Conservation (phyloP, 768 basidiomycete species). For the Trametes cinnabarina region DNA sequence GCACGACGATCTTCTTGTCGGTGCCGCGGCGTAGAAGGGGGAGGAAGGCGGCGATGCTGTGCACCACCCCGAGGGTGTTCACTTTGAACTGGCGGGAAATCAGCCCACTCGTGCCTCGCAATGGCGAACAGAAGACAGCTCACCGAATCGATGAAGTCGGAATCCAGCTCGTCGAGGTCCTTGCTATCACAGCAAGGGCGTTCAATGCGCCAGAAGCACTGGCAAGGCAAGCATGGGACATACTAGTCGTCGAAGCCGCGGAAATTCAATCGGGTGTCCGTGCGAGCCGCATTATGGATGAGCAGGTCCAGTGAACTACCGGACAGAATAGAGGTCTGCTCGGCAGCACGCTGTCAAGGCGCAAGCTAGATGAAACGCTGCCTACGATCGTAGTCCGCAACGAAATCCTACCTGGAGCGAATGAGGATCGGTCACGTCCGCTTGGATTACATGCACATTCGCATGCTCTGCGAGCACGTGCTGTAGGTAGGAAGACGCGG, state of each 20-base stretch:
- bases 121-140: background rate
- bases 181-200: background rate
- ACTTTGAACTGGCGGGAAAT: constrained; percentile 26
- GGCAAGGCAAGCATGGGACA: no score
- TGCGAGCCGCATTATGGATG: background rate
- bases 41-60: constrained; percentile 37
- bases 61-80: constrained; percentile 38
- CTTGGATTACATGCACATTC: constrained; percentile 36
- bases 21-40: constrained; percentile 35
- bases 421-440: constrained; percentile 34
- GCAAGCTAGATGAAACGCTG: constrained; percentile 4
- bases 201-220: no score
- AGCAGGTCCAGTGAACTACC: background rate
- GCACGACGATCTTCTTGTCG: constrained; percentile 34
- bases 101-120: background rate
- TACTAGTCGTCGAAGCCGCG: constrained; percentile 3
- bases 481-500: constrained; percentile 5
- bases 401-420: constrained; percentile 30
- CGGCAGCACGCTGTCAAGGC: constrained; percentile 16
- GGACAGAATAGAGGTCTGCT: background rate
- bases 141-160: constrained; percentile 12
- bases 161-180: constrained; percentile 14
- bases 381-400: background rate
- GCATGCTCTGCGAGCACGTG: background rate
- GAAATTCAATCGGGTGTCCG: background rate